Evolutionary conservation across 2,329 filamentous ascomycete species (phyloP), one percentile per base, ranked within the genome.

Genomic region (Talaromyces sp.): DNA sequence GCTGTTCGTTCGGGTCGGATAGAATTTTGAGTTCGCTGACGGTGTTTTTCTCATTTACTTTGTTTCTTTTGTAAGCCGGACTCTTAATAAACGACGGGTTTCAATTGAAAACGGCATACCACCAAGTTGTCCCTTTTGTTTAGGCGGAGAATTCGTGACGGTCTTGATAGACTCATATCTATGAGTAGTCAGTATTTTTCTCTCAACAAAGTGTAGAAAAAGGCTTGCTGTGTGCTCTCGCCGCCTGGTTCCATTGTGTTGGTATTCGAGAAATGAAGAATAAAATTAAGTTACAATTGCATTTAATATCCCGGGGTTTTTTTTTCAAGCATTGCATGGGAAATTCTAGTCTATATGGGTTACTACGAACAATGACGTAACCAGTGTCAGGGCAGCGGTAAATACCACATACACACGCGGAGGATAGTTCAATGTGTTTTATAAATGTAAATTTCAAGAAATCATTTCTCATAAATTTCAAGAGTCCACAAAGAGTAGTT

Each of bases 161-260:
- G 77, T 80, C 56, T 82, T 72, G 57, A 81, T 80, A 56, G 79
- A 83, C 75, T 88, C 86, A 72, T 89, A 87, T 74, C 83, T 85
- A 60, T 18, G 55, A 3, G 5, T 30, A 31, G 47, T 52, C 33
- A 33, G 31, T 40, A 8, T 30, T 14, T 47, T 5, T 36, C 5
- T 12, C 36, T 23, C 23, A 23, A 27, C 23, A 28, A 28, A 44
- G 8, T 33, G 28, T 33, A 42, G 31, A 34, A 10, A 4, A n/a
- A 42, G 14, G 0, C 5, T 33, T 30, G 58, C 59, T 61, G 59
- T 44, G 54, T 63, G 55, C 59, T 59, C 59, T 52, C 60, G 51
- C 40, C 55, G 56, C 60, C 62, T 33, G 57, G 47, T 56, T 61
- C 52, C 62, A 53, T 63, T 47, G 44, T 27, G 44, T 27, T 8